Conservation (phyloP, 78 protist species). For the Reticulomyxa filosa region DNA sequence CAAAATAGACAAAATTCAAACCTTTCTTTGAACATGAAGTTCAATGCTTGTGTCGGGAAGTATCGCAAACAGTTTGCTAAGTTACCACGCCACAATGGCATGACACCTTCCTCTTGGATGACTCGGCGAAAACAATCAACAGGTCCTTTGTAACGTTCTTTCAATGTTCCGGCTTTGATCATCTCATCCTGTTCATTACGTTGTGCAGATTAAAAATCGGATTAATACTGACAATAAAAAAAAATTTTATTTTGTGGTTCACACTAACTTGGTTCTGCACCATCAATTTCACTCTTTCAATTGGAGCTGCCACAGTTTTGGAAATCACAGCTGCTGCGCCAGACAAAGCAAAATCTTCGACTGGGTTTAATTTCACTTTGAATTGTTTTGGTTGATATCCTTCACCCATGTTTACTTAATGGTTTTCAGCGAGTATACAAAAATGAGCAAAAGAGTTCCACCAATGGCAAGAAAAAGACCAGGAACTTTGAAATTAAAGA, state of each 20-base stretch:
- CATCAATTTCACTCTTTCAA: slow-evolving; percentile 89
- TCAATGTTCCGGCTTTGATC: background rate
- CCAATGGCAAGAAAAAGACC: too few species aligned
- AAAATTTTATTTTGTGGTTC: too few species aligned
- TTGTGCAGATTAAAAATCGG: too few species aligned
- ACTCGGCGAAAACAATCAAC: slow-evolving; percentile 72
- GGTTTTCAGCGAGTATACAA: too few species aligned
- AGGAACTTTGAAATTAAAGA: too few species aligned
- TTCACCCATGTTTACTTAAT: too few species aligned
- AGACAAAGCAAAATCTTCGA: slow-evolving; percentile 22
- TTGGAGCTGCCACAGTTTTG: slow-evolving; percentile 82
- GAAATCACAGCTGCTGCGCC: slow-evolving; percentile 75
- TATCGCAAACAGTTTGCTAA: slow-evolving; percentile 79
- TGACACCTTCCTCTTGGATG: slow-evolving; percentile 65
- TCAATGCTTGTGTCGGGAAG: slow-evolving; percentile 94
- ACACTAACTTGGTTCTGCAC: slow-evolving; percentile 71
- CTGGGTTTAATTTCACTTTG: background rate
- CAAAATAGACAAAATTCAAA: background rate
- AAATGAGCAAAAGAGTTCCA: too few species aligned
- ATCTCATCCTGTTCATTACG: slow-evolving; percentile 15
- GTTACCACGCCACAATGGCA: slow-evolving; percentile 72
- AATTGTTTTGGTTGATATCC: too few species aligned
- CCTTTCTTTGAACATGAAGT: slow-evolving; percentile 89
- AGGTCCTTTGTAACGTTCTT: slow-evolving; percentile 65
- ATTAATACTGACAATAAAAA: too few species aligned